Evolutionary conservation across 129 eudicot species (phyloP).

Genomic region (Flaveria ramosissima): DNA sequence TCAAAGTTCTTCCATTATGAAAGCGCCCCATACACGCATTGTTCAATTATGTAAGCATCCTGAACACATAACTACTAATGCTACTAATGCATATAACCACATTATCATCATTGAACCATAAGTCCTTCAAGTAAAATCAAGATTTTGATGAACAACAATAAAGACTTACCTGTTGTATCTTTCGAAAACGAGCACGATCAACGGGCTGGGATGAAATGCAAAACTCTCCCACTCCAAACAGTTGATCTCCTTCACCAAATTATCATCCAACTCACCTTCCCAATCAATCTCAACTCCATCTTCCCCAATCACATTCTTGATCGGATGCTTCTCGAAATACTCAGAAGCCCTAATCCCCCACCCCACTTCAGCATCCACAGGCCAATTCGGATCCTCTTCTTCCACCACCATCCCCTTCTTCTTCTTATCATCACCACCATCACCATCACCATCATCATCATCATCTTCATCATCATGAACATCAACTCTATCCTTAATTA

Average conservation of each 20-base stretch:
- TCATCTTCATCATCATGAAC: conserved; percentile 22
- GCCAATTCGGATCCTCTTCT: conserved; percentile 88
- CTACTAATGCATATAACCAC: no score
- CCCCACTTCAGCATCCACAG: conserved; percentile 90
- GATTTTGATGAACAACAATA: not conserved
- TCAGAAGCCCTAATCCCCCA: conserved; percentile 98
- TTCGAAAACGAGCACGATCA: conserved; percentile 87
- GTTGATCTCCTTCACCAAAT: conserved; percentile 80
- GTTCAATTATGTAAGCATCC: no score
- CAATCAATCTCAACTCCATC: conserved; percentile 93
- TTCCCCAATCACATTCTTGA: conserved; percentile 79
- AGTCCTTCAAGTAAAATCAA: not conserved
- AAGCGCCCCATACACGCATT: no score
- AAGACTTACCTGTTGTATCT: conserved; percentile 69
- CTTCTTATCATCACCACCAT: conserved; percentile 20
- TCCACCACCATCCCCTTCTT: conserved; percentile 66
- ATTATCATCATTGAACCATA: not conserved
- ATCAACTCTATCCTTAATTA: conserved; percentile 47
- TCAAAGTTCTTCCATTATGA: not conserved
- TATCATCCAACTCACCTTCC: conserved; percentile 96
- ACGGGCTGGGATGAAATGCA: conserved; percentile 95
- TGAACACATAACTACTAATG: no score
- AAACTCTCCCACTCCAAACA: conserved; percentile 96
- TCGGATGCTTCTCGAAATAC: conserved; percentile 82
- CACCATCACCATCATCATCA: conserved; percentile 15